A percentile compares a stretch with the other conserved stretches of the same genome.
These are phyloP conservation scores for Diaporthe destruens DNA, from an alignment of 2,329 filamentous ascomycete species.

Conservation along the genomic window DNA sequence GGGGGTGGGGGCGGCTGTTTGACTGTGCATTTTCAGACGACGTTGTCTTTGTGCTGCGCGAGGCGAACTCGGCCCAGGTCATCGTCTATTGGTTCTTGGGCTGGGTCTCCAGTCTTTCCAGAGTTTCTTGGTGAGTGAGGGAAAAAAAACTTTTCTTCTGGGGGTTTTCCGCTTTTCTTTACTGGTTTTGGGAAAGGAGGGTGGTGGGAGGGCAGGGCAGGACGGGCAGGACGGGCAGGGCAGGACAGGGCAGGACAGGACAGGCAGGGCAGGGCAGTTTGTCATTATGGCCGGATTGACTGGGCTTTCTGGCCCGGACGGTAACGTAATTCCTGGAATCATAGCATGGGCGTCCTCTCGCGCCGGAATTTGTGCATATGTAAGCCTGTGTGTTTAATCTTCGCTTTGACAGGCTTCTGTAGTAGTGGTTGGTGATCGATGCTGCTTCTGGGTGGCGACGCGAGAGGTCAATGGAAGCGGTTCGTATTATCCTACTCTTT, in stretches of 20 bases:
- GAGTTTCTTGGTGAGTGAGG: not conserved
- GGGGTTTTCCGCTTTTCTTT: not conserved
- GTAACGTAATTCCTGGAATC: slow-evolving; percentile 25
- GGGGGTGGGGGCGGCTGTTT: slow-evolving; percentile 1
- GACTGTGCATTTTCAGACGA: slow-evolving; percentile 33
- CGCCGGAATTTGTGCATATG: not conserved
- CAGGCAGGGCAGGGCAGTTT: slow-evolving; percentile 18
- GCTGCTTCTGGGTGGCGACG: not conserved
- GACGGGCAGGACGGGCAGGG: not conserved
- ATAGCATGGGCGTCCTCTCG: slow-evolving; percentile 28
- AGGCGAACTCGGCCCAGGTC: not conserved
- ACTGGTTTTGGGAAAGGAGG: slow-evolving; percentile 14
- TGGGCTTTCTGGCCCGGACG: slow-evolving; percentile 14
- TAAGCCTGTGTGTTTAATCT: not conserved
- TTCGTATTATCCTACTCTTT: slow-evolving; percentile 3
- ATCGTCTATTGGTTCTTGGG: slow-evolving; percentile 7
- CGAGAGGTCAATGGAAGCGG: not conserved
- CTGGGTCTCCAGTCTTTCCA: slow-evolving; percentile 13
- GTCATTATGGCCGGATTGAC: slow-evolving; percentile 16
- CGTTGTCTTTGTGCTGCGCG: slow-evolving; percentile 6
- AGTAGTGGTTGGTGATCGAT: slow-evolving; percentile 19
- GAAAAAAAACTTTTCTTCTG: not conserved
- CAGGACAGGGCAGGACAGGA: not conserved
- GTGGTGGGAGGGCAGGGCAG: slow-evolving; percentile 16
- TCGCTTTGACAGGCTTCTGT: not conserved